phyloP scores from a whole-genome alignment of 2,329 filamentous ascomycete genomes.

The Sporothrix brasiliensis region DNA sequence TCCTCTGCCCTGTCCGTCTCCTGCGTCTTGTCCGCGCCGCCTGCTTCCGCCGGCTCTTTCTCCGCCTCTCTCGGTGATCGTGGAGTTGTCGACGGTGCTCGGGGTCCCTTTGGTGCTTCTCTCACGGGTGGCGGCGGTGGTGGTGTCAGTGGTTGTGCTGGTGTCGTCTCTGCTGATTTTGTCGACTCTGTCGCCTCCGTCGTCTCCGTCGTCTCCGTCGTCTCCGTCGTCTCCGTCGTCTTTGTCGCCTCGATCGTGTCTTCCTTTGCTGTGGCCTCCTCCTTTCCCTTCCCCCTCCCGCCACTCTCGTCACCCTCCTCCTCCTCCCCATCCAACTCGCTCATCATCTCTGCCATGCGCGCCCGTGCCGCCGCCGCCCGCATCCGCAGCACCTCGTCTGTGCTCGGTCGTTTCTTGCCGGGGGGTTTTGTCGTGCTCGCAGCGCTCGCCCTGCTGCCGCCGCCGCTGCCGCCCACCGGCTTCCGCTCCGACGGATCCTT shows the following conservation, averaged over 20 bases:
- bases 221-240: neutral
- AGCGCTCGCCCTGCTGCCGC: neutral
- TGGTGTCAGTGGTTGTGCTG: neutral
- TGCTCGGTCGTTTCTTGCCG: slow-evolving; percentile 15
- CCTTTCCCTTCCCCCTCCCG: too few species aligned
- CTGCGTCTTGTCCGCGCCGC: neutral
- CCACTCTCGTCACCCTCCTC: neutral
- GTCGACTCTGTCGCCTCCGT: neutral
- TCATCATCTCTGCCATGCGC: neutral
- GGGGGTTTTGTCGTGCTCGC: neutral
- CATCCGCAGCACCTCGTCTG: slow-evolving; percentile 13
- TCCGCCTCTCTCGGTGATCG: neutral
- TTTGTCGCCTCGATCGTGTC: neutral
- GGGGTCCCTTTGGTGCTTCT: neutral
- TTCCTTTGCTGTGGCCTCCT: too few species aligned
- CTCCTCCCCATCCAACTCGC: neutral
- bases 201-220: neutral
- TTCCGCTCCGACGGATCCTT: too few species aligned
- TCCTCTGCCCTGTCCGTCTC: neutral
- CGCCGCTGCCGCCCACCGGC: too few species aligned
- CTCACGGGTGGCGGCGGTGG: neutral
- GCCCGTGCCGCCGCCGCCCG: neutral
- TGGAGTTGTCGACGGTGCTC: neutral
- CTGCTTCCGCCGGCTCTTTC: neutral
- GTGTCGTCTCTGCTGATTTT: neutral